phyloP scores from a whole-genome alignment of 805 yeast genomes.

The Candida arabinofermentans region DNA sequence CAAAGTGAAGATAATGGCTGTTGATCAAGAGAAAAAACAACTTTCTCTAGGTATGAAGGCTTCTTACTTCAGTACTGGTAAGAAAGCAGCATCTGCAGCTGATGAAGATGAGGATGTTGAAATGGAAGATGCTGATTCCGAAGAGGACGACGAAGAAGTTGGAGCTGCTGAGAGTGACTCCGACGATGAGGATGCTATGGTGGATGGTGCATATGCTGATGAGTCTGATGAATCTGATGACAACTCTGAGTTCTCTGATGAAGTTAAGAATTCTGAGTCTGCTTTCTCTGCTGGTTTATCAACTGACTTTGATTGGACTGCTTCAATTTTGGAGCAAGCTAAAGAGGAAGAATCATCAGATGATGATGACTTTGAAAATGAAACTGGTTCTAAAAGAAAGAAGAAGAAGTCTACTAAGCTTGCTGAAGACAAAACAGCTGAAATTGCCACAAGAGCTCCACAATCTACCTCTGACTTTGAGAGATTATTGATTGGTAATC shows the following conservation, averaged over 20 bases:
- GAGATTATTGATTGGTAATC: conserved; percentile 84
- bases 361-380: conserved; percentile 48
- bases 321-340: conserved; percentile 79
- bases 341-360: conserved; percentile 51
- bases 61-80: conserved; percentile 62
- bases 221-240: conserved; percentile 18
- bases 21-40: conserved; percentile 64
- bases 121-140: conserved; percentile 25
- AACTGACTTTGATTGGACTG: conserved; percentile 96
- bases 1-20: conserved; percentile 70
- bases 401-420: conserved; percentile 38
- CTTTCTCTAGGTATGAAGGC: conserved; percentile 93
- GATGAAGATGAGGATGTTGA: conserved; percentile 29
- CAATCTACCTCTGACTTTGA: conserved; percentile 91
- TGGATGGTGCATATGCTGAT: conserved; percentile 32
- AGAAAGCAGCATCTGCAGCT: conserved; percentile 3
- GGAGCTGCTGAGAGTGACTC: conserved; percentile 11
- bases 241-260: conserved; percentile 18
- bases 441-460: conserved; percentile 79
- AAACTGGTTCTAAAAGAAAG: conserved; percentile 36
- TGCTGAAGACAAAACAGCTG: conserved; percentile 80
- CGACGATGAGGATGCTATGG: conserved; percentile 20
- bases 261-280: conserved; percentile 20
- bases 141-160: conserved; percentile 30
- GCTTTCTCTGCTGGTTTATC: conserved; percentile 55